A percentile compares a stretch with the other conserved stretches of the same genome.
Conservation (phyloP, 116 monocot species). For the Cymodocea nodosa region DNA sequence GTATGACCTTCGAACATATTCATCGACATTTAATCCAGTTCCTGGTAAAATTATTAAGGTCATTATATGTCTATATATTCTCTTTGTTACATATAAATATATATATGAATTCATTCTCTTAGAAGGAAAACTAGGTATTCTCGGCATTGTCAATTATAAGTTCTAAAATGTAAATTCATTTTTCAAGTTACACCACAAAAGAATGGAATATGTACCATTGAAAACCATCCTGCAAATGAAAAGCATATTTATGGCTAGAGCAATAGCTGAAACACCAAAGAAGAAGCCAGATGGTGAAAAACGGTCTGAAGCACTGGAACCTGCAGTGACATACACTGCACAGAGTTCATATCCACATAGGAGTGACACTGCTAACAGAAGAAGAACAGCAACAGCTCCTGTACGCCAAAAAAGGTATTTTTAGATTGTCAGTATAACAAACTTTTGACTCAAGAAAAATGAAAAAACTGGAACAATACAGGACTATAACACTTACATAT, state of each 20-base stretch:
- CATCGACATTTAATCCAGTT: conserved; percentile 93
- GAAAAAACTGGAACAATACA: not conserved
- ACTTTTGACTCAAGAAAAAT: not conserved
- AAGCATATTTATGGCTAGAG: conserved; percentile 92
- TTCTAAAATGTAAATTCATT: not conserved
- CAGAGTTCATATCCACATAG: conserved; percentile 96
- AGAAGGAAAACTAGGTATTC: not conserved
- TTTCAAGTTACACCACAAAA: not conserved
- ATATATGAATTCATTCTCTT: not conserved
- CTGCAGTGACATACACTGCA: conserved; percentile 94
- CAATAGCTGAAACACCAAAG: conserved; percentile 92
- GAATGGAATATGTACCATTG: conserved; percentile 43
- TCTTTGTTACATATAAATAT: no score
- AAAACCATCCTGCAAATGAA: conserved; percentile 98
- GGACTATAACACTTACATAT: no score
- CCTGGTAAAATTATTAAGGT: conserved; percentile 28
- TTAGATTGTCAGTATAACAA: not conserved
- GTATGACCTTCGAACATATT: conserved; percentile 88
- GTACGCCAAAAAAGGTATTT: conserved; percentile 7
- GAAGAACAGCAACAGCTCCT: conserved; percentile 99
- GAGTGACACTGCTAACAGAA: conserved; percentile 66
- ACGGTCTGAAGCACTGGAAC: conserved; percentile 64
- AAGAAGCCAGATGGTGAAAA: conserved; percentile 97
- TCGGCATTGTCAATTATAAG: not conserved
- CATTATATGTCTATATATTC: no score